These are phyloP conservation scores for Oemleria cerasiformis DNA, from an alignment of 306 rosid genomes.

Conservation along the genomic window DNA sequence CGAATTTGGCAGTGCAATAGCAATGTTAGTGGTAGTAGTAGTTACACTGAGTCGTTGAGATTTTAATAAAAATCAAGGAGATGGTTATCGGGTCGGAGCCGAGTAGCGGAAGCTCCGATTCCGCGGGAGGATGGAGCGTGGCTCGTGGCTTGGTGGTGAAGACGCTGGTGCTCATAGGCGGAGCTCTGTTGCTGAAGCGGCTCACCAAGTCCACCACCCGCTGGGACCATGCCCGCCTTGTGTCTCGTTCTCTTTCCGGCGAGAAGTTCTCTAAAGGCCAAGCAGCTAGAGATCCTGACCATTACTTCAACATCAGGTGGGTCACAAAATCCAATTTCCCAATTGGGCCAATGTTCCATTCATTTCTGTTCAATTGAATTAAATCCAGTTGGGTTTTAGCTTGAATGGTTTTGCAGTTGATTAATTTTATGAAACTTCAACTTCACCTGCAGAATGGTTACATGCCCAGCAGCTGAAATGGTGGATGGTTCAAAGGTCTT, in stretches of 20 bases:
- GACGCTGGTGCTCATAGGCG: conserved; percentile 70
- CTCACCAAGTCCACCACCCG: conserved; percentile 97
- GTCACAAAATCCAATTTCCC: neutral
- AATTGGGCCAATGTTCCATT: neutral
- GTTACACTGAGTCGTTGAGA: neutral
- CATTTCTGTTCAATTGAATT: neutral
- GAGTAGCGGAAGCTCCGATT: conserved; percentile 17
- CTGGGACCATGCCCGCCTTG: conserved; percentile 92
- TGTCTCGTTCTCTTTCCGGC: conserved; percentile 76
- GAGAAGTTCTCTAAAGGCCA: conserved; percentile 92
- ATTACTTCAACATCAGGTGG: conserved; percentile 86
- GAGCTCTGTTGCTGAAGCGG: conserved; percentile 79
- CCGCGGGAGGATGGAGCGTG: conserved; percentile 52
- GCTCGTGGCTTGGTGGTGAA: conserved; percentile 69
- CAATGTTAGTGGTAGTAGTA: neutral
- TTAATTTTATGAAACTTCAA: neutral
- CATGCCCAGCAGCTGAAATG: conserved; percentile 97
- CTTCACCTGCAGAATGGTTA: conserved; percentile 32
- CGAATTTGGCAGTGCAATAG: neutral
- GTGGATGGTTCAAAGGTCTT: conserved; percentile 85
- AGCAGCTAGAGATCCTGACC: conserved; percentile 89
- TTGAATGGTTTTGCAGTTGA: neutral
- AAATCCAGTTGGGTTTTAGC: neutral
- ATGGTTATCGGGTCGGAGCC: conserved; percentile 50
- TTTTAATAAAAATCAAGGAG: neutral